Evolutionary conservation across 1,284 basidiomycete genomes (phyloP).

Genomic region (Butyriboletus regius): DNA sequence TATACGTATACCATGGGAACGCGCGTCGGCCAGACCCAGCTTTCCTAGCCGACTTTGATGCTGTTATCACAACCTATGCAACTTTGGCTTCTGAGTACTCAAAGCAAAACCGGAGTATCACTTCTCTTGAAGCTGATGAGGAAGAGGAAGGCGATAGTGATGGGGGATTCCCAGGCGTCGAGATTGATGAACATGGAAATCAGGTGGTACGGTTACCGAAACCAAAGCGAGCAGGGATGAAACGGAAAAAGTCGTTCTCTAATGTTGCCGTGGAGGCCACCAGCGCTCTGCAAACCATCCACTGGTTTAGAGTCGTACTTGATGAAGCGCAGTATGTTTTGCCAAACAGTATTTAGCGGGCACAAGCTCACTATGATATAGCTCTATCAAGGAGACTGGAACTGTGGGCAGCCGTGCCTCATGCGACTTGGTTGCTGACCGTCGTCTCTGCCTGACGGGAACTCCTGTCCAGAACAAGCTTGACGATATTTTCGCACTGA

Average conservation of each 20-base stretch:
- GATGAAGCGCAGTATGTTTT: constrained; percentile 91
- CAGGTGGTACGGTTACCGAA: constrained; percentile 49
- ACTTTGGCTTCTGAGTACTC: constrained; percentile 93
- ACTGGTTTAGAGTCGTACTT: constrained; percentile 96
- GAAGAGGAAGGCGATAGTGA: constrained; percentile 68
- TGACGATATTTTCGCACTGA: constrained; percentile 92
- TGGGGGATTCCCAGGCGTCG: constrained; percentile 49
- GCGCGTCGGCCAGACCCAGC: constrained; percentile 76
- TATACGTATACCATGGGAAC: constrained; percentile 96
- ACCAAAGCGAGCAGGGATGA: constrained; percentile 54
- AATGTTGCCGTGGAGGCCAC: constrained; percentile 52
- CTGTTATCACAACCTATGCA: constrained; percentile 95
- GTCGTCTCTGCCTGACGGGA: constrained; percentile 88
- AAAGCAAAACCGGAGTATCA: constrained; percentile 68
- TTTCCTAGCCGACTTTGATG: constrained; percentile 88
- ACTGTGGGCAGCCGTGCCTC: constrained; percentile 92
- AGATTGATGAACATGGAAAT: constrained; percentile 65
- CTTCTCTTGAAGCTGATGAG: constrained; percentile 51
- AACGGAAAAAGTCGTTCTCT: constrained; percentile 59
- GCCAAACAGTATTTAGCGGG: constrained; percentile 2
- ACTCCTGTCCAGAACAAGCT: constrained; percentile 99
- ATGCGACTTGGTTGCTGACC: constrained; percentile 89
- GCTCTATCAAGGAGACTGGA: constrained; percentile 91
- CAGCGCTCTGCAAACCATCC: constrained; percentile 88
- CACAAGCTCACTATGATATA: constrained; percentile 31